Evolutionary conservation across 176 grass and related monocot genomes (phyloP), one percentile per base, ranked within the genome.

Genomic region (Ampelocalamus luodianensis): DNA sequence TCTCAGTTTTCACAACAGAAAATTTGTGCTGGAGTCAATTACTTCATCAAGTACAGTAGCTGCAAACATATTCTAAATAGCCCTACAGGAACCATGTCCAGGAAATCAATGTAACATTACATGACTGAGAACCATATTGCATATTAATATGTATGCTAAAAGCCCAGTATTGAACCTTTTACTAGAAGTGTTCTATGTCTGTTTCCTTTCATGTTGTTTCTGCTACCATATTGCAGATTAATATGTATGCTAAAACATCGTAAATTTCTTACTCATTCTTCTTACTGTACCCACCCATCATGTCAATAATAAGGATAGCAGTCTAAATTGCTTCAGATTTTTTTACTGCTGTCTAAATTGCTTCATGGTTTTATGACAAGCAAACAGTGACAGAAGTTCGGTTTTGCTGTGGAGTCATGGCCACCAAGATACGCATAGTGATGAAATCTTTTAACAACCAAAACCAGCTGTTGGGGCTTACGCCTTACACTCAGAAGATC

Each of bases 361-460:
- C 56, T 23, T 48, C 56, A n/a, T 60, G 51, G 64, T 56, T 77
- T 59, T 2, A 77, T 69, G 38, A 60, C 39, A 48, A 44, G 53
- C 2, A 72, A 64, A 48, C 67, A 15, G 55, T 53, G 67, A 65
- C 9, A 42, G 16, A 74, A 5, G 23, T 63, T 64, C 0, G 5
- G n/a, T 6, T n/a, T 8, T 54, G 68, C 29, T 50, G 53, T 45
- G 26, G 67, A 66, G 65, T 29, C 37, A 86, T 78, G 90, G 75
- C 78, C 20, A 53, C 88, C 17, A 90, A 93, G 45, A 90, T 93
- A 85, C 82, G 82, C 8, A 87, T 93, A 43, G 79, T 90, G 69
- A 74, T 93, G 49, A 89, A 90, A 78, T 90, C 88, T 85, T 88
- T 93, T 43, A 43, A 43, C 55, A 65, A 79, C 77, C 85, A 85